These are phyloP conservation scores for Wickerhamiella qilinensis DNA, from an alignment of 805 yeast genomes.

Conservation along the genomic window DNA sequence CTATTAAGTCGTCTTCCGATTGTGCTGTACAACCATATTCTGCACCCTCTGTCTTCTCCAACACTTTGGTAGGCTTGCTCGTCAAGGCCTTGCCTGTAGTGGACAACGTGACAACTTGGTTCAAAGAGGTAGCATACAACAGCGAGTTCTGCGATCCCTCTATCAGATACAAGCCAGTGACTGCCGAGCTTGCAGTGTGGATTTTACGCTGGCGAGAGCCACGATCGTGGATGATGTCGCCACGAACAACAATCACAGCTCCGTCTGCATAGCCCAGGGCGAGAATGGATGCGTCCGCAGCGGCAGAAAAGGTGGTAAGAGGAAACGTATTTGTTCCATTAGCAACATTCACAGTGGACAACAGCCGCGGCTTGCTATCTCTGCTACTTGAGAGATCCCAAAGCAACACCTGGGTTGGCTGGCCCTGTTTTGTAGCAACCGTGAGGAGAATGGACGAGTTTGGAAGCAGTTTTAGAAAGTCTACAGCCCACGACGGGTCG, in stretches of 20 bases:
- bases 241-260: conserved; percentile 61
- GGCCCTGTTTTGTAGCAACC: conserved; percentile 53
- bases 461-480: conserved; percentile 34
- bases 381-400: conserved; percentile 41
- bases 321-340: conserved; percentile 72
- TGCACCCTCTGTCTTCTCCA: conserved; percentile 33
- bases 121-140: conserved; percentile 60
- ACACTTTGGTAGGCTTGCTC: conserved; percentile 34
- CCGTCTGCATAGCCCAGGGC: conserved; percentile 81
- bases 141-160: conserved; percentile 12
- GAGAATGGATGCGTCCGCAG: conserved; percentile 40
- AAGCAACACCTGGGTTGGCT: conserved; percentile 47
- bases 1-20: conserved; percentile 35
- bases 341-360: conserved; percentile 42
- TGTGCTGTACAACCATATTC: conserved; percentile 28
- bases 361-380: conserved; percentile 27
- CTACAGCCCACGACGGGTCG: conserved; percentile 46
- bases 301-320: conserved; percentile 43
- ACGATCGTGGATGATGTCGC: conserved; percentile 74
- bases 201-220: conserved; percentile 79
- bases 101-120: conserved; percentile 50
- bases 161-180: conserved; percentile 57
- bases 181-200: conserved; percentile 54
- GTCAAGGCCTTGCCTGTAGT: conserved; percentile 54
- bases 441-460: conserved; percentile 44